Base-by-base conservation (phyloP, 331 rosid genomes). In the Malus hybrid region DNA sequence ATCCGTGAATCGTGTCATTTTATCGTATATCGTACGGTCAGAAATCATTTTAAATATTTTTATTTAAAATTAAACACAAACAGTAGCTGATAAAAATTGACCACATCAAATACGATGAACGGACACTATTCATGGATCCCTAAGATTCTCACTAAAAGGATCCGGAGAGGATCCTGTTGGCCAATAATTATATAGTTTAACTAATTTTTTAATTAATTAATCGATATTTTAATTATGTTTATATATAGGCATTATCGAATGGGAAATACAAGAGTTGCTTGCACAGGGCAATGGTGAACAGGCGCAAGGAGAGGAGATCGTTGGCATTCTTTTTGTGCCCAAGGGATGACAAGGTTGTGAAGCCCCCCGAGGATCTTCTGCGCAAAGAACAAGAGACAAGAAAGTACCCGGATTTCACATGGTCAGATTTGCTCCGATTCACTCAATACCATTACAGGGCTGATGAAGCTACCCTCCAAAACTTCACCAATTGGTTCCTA, bases 301-400 rank as follows among this genome's bases (percentile, higher is more conserved):
- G 83, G 39, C 66, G 78, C 28, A 83, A 72, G 48, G 91, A 86
- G 59, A 85, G 98, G 54, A 89, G 85, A 74, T 93, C 98, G 2
- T 22, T 93, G 87, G 97, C 91, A 28, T 93, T 88, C 88, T 93
- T 91, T 73, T 82, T 93, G 75, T 85, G 93, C 76, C 98, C 97
- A 0, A 85, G 80, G 81, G 87, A 86, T 56, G 97, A 93, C 86
- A 91, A 78, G 55, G 81, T 88, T 70, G 83, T 93, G 84, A 83
- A 87, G 69, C 86, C 98, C 65, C 96, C 93, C 1, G 59, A 85
- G 42, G 96, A 86, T 69, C 84, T 93, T 29, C 79, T 93, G 18
- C 10, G 33, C 78, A 76, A 12, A 2, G 87, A 34, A 50, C 44
- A 83, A 46, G 90, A 87, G n/a, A 74, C 69, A 29, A 83, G 79